phyloP scores from a whole-genome alignment of 805 yeast genomes.

The Saturnispora dispora region DNA sequence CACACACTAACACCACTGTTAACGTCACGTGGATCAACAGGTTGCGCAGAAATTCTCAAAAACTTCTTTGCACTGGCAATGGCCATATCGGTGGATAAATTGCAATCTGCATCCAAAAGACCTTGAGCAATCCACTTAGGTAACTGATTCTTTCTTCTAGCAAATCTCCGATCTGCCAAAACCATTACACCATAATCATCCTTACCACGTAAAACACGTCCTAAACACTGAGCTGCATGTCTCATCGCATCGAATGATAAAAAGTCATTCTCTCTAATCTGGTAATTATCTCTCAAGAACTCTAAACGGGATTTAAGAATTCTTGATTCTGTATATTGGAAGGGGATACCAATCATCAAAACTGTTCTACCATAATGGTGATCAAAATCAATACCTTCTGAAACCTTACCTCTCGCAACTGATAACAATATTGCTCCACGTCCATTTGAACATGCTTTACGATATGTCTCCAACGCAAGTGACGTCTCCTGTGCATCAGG shows the following conservation, averaged over 20 bases:
- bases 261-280: slow-evolving; percentile 89
- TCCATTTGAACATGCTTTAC: slow-evolving; percentile 96
- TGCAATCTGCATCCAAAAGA: slow-evolving; percentile 80
- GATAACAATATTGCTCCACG: slow-evolving; percentile 93
- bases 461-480: slow-evolving; percentile 85
- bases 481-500: slow-evolving; percentile 99
- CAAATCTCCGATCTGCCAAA: slow-evolving; percentile 86
- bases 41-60: slow-evolving; percentile 89
- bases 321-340: slow-evolving; percentile 96
- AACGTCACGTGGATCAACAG: slow-evolving; percentile 78
- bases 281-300: slow-evolving; percentile 85
- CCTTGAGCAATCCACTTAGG: slow-evolving; percentile 98
- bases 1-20: slow-evolving; percentile 86
- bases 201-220: slow-evolving; percentile 94
- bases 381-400: slow-evolving; percentile 98
- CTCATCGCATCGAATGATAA: slow-evolving; percentile 98
- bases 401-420: slow-evolving; percentile 98
- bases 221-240: slow-evolving; percentile 98
- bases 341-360: slow-evolving; percentile 97
- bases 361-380: slow-evolving; percentile 98
- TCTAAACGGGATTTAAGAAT: slow-evolving; percentile 91
- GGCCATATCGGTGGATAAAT: slow-evolving; percentile 95
- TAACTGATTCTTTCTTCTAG: slow-evolving; percentile 74
- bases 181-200: slow-evolving; percentile 99
- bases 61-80: slow-evolving; percentile 90